Evolutionary conservation across 768 basidiomycete genomes (phyloP).

Genomic region (Cyathus striatus): DNA sequence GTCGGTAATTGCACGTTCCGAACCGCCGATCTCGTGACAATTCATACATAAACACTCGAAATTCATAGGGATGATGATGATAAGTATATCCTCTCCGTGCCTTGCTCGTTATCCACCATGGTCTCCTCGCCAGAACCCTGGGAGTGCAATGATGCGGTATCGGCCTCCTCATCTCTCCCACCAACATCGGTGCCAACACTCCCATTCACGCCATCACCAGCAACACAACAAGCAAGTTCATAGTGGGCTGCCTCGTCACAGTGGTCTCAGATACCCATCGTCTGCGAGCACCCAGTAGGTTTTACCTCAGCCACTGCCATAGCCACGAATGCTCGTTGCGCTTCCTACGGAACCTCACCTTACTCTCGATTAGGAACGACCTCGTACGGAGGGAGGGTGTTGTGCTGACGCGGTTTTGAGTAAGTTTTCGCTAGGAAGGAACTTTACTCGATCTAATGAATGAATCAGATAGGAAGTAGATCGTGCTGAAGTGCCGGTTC

Average conservation of each 20-base stretch:
- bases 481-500: too few relatives aligned
- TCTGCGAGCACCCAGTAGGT: constrained; percentile 58
- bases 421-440: too few relatives aligned
- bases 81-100: too few relatives aligned
- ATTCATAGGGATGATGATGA: too few relatives aligned
- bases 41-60: too few relatives aligned
- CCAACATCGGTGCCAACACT: too few relatives aligned
- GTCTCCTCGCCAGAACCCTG: constrained; percentile 89
- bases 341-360: constrained; percentile 34
- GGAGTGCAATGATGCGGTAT: constrained; percentile 56
- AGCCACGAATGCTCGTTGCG: constrained; percentile 25
- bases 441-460: too few relatives aligned
- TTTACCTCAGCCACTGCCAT: constrained; percentile 26
- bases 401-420: too few relatives aligned
- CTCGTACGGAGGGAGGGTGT: too few relatives aligned
- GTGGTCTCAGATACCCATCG: constrained; percentile 32
- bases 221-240: constrained; percentile 9
- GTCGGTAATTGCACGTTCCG: too few relatives aligned
- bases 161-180: constrained; percentile 22
- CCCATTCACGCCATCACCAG: constrained; percentile 16
- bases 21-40: too few relatives aligned
- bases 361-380: constrained; percentile 30
- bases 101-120: constrained; percentile 56
- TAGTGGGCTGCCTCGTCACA: constrained; percentile 11
- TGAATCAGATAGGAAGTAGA: too few relatives aligned